Percentiles rank a stretch among this genome's conserved stretches.
Conservation (phyloP, 768 basidiomycete genomes). For the Russula foetens region DNA sequence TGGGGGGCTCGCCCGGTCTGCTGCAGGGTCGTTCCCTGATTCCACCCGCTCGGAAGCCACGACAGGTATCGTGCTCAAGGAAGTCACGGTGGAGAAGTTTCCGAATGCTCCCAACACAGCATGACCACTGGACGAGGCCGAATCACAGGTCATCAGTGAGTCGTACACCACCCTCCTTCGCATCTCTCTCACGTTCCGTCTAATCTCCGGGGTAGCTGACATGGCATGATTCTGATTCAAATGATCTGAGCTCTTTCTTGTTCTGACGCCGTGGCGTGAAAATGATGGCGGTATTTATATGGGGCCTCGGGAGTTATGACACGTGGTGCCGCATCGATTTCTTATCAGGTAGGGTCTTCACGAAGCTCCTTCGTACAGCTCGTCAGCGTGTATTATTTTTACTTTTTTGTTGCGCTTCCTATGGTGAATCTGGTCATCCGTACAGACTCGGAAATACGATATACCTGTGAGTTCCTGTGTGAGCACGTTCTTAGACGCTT, state of each 20-base stretch:
- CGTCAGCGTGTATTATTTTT: no score
- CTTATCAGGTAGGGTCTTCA: no score
- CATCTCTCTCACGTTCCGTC: no score
- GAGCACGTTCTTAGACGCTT: constrained; percentile 1
- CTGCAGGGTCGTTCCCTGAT: not conserved
- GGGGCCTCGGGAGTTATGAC: no score
- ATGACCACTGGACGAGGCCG: not conserved
- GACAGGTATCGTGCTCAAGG: not conserved
- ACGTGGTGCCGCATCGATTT: no score
- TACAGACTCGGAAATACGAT: no score
- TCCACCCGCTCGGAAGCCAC: not conserved
- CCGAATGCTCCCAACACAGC: not conserved
- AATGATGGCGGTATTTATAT: no score
- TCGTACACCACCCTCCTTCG: no score
- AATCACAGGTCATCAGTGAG: not conserved
- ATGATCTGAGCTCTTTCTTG: not conserved
- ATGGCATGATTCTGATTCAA: not conserved
- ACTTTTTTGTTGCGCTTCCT: no score
- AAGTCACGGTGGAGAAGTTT: not conserved
- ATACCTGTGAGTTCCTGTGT: not conserved
- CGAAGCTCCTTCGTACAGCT: no score
- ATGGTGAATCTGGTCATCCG: no score
- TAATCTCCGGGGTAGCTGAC: not conserved
- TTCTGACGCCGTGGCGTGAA: no score
- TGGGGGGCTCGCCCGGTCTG: not conserved